Percentiles rank a stretch among this genome's conserved stretches.
phyloP scores from a whole-genome alignment of 148 eudicot genomes.

The Diospyros lotus region DNA sequence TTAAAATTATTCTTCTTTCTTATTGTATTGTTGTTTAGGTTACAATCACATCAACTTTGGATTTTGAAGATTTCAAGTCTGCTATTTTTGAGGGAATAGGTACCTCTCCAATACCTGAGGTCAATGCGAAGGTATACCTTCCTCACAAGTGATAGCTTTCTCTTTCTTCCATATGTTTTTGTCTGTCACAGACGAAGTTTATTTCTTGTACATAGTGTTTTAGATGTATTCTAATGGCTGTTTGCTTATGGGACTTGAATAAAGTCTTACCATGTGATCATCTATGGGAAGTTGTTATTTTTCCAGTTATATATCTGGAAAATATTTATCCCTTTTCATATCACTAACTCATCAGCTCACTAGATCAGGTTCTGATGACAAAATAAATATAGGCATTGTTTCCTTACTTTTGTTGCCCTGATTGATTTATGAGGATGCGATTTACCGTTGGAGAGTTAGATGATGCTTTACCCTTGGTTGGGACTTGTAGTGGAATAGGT shows the following conservation, averaged over 20 bases:
- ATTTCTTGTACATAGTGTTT: neutral
- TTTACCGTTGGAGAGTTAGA: neutral
- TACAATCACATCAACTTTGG: constrained; percentile 54
- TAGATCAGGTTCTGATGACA: neutral
- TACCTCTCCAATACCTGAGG: constrained; percentile 51
- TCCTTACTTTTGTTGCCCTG: neutral
- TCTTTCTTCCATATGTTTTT: neutral
- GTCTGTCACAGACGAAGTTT: constrained; percentile 4
- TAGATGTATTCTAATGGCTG: neutral
- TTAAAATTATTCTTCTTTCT: constrained; percentile 12
- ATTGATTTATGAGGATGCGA: neutral
- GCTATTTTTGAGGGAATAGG: constrained; percentile 45
- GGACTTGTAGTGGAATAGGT: neutral
- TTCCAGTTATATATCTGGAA: neutral
- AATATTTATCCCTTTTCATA: neutral
- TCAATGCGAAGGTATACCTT: constrained; percentile 67
- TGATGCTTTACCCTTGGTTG: neutral
- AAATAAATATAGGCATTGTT: neutral
- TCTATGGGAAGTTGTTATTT: neutral
- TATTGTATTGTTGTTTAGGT: constrained; percentile 35
- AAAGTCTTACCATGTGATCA: neutral
- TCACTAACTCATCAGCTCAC: neutral
- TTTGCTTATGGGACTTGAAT: neutral
- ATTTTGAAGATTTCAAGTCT: constrained; percentile 68
- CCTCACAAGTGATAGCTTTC: neutral